These are phyloP conservation scores for Dendrobium huoshanense DNA, from an alignment of 106 monocot genomes.

Conservation along the genomic window DNA sequence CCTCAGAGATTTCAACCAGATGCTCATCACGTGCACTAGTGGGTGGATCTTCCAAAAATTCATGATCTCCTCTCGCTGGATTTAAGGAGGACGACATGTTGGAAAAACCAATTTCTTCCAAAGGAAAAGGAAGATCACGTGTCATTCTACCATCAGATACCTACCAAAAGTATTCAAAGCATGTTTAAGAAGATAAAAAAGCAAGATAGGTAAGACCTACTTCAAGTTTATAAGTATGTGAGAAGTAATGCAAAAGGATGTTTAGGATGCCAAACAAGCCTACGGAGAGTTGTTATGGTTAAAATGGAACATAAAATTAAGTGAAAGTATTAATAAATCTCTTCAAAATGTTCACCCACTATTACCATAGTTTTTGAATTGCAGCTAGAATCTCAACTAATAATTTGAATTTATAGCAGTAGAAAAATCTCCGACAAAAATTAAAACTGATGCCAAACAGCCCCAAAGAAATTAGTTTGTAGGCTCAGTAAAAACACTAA, in stretches of 20 bases:
- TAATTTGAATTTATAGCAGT: not conserved
- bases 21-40: constrained; percentile 60
- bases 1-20: constrained; percentile 88
- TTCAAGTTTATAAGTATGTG: not conserved
- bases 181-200: not conserved
- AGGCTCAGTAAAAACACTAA: too few species aligned
- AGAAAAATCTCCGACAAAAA: not conserved
- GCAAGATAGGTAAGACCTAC: not conserved
- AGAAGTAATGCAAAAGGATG: not conserved
- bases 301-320: not conserved
- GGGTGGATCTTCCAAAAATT: constrained; percentile 40
- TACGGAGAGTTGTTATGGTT: not conserved
- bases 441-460: too few species aligned
- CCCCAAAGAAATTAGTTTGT: too few species aligned
- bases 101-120: constrained; percentile 45
- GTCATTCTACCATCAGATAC: constrained; percentile 28
- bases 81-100: constrained; percentile 22
- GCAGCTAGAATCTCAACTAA: too few species aligned
- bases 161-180: constrained; percentile 17
- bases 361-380: not conserved
- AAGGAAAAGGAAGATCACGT: constrained; percentile 18
- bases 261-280: not conserved
- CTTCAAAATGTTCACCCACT: not conserved
- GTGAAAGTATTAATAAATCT: not conserved
- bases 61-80: constrained; percentile 39